A percentile compares a stretch with the other conserved stretches of the same genome.
phyloP scores from a whole-genome alignment of 371 early-diverging fungal genomes.

The Rhizopus microsporus region DNA sequence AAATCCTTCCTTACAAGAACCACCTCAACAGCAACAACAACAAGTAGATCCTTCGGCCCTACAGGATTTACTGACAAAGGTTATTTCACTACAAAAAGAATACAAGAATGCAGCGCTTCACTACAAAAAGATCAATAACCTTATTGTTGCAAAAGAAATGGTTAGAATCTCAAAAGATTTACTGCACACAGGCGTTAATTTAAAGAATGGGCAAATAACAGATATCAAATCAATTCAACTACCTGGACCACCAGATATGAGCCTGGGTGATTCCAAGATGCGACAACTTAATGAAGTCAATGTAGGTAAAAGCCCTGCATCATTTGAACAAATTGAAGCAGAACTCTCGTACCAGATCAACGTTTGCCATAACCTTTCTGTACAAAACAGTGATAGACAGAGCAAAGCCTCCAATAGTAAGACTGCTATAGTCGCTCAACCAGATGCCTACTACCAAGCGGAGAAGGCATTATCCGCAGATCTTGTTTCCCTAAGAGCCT shows the following conservation, averaged over 20 bases:
- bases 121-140: constrained; percentile 56
- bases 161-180: constrained; percentile 51
- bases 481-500: constrained; percentile 54
- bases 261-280: constrained; percentile 37
- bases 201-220: constrained; percentile 37
- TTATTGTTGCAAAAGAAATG: constrained; percentile 57
- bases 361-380: constrained; percentile 61
- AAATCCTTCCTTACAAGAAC: background rate
- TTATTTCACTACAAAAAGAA: constrained; percentile 53
- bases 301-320: constrained; percentile 17
- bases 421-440: constrained; percentile 15
- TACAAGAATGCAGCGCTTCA: constrained; percentile 66
- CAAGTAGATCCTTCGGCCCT: constrained; percentile 2
- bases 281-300: constrained; percentile 26
- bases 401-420: constrained; percentile 11
- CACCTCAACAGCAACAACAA: background rate
- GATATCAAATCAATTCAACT: constrained; percentile 12
- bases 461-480: constrained; percentile 65
- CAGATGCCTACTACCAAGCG: constrained; percentile 46
- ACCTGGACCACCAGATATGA: constrained; percentile 41
- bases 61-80: constrained; percentile 22
- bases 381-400: constrained; percentile 40
- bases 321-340: constrained; percentile 48
- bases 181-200: constrained; percentile 31
- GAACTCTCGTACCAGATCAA: constrained; percentile 64